These are phyloP conservation scores for Puccinia polysora DNA, from an alignment of 1,284 basidiomycete genomes.

Conservation along the genomic window DNA sequence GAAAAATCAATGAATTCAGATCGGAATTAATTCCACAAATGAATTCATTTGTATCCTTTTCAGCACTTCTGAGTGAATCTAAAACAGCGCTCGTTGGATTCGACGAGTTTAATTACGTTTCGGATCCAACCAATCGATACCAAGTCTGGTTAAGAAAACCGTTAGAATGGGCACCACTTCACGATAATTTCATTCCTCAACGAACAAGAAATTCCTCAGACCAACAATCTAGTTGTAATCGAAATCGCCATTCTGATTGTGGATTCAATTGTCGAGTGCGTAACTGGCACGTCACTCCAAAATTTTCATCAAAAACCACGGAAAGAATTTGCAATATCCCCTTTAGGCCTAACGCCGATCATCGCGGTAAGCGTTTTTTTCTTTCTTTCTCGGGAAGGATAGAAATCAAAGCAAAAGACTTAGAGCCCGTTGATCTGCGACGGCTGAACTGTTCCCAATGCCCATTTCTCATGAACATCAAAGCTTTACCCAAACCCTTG, in stretches of 20 bases:
- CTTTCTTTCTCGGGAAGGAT: neutral
- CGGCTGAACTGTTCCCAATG: neutral
- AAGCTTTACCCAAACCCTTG: constrained; percentile 1
- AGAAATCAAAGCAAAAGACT: no score
- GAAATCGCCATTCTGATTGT: neutral
- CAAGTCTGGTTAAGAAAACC: constrained; percentile 21
- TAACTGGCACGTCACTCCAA: constrained; percentile 24
- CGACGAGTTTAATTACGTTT: constrained; percentile 14
- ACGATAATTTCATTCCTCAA: constrained; percentile 12
- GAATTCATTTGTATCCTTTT: neutral
- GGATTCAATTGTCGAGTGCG: neutral
- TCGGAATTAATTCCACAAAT: neutral
- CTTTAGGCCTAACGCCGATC: constrained; percentile 20
- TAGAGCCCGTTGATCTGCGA: no score
- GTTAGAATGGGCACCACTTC: constrained; percentile 3
- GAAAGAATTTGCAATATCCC: constrained; percentile 34
- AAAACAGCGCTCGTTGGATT: constrained; percentile 19
- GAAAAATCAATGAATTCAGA: neutral
- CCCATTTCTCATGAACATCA: neutral
- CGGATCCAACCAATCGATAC: constrained; percentile 8
- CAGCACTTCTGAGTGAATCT: neutral
- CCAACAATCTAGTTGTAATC: neutral
- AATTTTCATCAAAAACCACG: constrained; percentile 8
- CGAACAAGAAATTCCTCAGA: neutral
- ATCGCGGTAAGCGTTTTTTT: constrained; percentile 11